Evolutionary conservation across 2,329 filamentous ascomycete genomes (phyloP).

Genomic region (Ophiostoma triangulosporum): DNA sequence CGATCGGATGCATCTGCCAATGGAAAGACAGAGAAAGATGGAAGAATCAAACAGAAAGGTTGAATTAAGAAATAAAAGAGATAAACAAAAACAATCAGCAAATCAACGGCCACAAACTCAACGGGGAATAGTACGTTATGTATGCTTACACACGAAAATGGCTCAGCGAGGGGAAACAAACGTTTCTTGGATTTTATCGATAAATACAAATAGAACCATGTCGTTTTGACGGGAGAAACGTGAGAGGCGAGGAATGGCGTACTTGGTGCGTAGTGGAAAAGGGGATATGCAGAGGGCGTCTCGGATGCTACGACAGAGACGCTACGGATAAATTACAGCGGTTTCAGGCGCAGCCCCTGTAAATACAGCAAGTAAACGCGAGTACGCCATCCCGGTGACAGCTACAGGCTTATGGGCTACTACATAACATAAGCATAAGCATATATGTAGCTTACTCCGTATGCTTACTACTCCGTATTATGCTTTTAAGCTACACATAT

Average conservation of each 20-base stretch:
- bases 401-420: too few relatives aligned
- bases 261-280: too few relatives aligned
- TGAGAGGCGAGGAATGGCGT: neutral
- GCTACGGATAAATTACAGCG: slow-evolving; percentile 11
- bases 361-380: slow-evolving; percentile 3
- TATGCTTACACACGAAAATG: too few relatives aligned
- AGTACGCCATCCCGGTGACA: neutral
- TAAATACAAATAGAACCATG: neutral
- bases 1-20: neutral
- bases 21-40: neutral
- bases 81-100: neutral
- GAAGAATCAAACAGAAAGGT: neutral
- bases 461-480: too few relatives aligned
- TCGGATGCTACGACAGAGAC: slow-evolving; percentile 14
- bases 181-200: too few relatives aligned
- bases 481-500: too few relatives aligned
- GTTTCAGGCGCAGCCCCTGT: slow-evolving; percentile 12
- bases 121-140: too few relatives aligned
- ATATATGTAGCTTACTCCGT: too few relatives aligned
- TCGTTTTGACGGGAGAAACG: neutral
- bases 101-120: neutral
- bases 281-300: slow-evolving; percentile 7
- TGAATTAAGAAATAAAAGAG: neutral
- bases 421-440: too few relatives aligned
- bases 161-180: neutral